These are phyloP conservation scores for Colletotrichum eleusines DNA, from an alignment of 2,329 filamentous ascomycete genomes.

Conservation along the genomic window DNA sequence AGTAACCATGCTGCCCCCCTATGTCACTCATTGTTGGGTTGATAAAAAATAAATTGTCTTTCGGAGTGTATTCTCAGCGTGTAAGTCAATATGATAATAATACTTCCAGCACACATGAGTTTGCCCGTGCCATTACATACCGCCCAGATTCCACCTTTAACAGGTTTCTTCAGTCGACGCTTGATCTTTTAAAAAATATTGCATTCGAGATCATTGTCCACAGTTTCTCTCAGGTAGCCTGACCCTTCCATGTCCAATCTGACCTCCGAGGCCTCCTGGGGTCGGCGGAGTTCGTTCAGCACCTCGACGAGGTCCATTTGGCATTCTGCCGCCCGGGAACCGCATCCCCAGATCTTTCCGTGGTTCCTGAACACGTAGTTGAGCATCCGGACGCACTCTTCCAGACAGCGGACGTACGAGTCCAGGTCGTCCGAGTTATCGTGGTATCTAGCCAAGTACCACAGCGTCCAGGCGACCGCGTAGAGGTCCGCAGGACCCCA, in stretches of 20 bases:
- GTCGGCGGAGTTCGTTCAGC: not conserved
- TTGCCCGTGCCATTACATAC: too few species aligned
- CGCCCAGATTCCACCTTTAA: not conserved
- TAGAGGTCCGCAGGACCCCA: not conserved
- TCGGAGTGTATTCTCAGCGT: too few species aligned
- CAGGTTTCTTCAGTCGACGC: not conserved
- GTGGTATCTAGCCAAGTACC: not conserved
- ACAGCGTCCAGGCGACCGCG: not conserved
- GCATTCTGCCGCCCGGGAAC: not conserved
- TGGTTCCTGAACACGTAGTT: not conserved
- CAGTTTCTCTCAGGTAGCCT: not conserved
- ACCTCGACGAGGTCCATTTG: not conserved
- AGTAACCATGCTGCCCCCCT: too few species aligned
- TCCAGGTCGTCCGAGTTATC: rapidly evolving
- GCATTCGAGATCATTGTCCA: not conserved
- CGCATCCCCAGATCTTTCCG: not conserved
- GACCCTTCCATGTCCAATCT: not conserved
- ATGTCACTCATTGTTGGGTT: too few species aligned
- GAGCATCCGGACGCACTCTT: not conserved
- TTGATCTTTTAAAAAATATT: not conserved
- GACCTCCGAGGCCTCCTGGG: not conserved
- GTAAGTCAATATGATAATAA: too few species aligned
- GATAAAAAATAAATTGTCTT: too few species aligned
- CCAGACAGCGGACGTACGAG: rapidly evolving
- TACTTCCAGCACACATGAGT: too few species aligned